phyloP scores from a whole-genome alignment of 2,329 filamentous ascomycete genomes.

The Cyclaneusma minus region DNA sequence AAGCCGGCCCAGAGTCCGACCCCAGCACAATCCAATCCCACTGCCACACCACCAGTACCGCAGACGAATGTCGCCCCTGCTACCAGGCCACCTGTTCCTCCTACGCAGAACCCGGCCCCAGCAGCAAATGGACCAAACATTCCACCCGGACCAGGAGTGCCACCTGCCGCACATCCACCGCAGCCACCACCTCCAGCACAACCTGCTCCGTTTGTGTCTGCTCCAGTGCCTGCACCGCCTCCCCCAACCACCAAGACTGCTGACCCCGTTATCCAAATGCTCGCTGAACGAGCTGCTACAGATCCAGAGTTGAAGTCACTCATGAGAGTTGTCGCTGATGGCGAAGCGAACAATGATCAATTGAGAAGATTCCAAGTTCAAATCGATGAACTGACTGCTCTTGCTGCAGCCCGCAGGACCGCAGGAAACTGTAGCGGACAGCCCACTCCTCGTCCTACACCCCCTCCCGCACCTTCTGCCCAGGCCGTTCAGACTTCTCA shows the following conservation, averaged over 20 bases:
- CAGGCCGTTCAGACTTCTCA: conserved; percentile 4
- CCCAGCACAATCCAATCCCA: too few relatives aligned
- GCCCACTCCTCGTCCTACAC: conserved; percentile 1
- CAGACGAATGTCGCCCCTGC: too few relatives aligned
- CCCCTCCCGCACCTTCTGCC: conserved; percentile 16
- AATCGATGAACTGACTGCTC: conserved; percentile 61
- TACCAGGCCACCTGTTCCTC: too few relatives aligned
- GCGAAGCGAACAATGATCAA: conserved; percentile 55
- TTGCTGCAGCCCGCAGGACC: conserved; percentile 44
- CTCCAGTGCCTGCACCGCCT: conserved; percentile 5
- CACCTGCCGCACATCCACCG: conserved; percentile 7
- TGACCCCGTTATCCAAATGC: conserved; percentile 70
- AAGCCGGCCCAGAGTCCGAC: too few relatives aligned
- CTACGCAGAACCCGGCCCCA: too few relatives aligned
- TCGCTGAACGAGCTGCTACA: conserved; percentile 60
- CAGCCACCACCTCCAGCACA: conserved; percentile 3
- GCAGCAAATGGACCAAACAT: too few relatives aligned
- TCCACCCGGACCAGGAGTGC: conserved; percentile 1
- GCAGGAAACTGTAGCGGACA: conserved; percentile 31
- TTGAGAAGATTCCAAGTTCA: conserved; percentile 64
- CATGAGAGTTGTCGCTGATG: conserved; percentile 72
- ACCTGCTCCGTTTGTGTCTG: conserved; percentile 3
- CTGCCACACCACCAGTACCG: too few relatives aligned
- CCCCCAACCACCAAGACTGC: conserved; percentile 23
- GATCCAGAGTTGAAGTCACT: conserved; percentile 59